Base-by-base conservation (phyloP, 495 filamentous ascomycete genomes). In the Lasiosphaeria ovina region DNA sequence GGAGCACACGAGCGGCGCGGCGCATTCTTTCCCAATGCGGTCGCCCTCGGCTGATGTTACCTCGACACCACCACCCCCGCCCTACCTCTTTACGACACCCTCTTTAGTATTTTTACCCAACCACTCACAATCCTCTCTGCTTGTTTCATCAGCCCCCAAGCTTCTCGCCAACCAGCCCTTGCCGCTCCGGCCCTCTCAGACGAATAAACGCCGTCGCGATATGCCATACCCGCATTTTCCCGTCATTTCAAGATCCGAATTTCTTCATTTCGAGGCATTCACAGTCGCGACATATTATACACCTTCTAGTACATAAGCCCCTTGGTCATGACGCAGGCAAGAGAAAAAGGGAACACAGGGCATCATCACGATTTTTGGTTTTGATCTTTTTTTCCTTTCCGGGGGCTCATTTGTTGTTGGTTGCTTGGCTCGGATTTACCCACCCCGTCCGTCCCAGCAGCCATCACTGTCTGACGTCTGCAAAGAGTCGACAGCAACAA, bases 81-180 rank as follows among this genome's bases (percentile, higher is more conserved):
- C 24, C 51, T 47, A 47, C 44, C 8, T 8, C 12, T n/a, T n/a
- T 14, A 11, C 44, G 16, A 47, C 44, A 5, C 11, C 44, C 16
- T n/a, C 12, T 14, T 5, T 11, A 4, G 44, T 61, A 61, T 61
- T 61, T 61, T 61, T 61, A 56, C 56, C 53, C 59, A 56, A 53
- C 59, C 59, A 61, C 14, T 61, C 53, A 55, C 14, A 33, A 47
- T n/a, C 35, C 9, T 16, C 35, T 12, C 47, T 10, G 16, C 35
- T 38, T 35, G 45, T 14, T 35, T 32, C 51, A 51, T 51, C 31
- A 35, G 35, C 36, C 32, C 35, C 50, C 32, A 48, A 50, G 12
- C 24, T 24, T 35, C 6, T 14, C 31, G 42, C 55, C 8, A 47
- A 14, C 44, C 44, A 47, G 16, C 44, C 12, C 44, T 47, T 9